A percentile compares a stretch with the other conserved stretches of the same genome.
Evolutionary conservation across 106 monocot genomes (phyloP).

Genomic region (Platanthera guangdongensis): DNA sequence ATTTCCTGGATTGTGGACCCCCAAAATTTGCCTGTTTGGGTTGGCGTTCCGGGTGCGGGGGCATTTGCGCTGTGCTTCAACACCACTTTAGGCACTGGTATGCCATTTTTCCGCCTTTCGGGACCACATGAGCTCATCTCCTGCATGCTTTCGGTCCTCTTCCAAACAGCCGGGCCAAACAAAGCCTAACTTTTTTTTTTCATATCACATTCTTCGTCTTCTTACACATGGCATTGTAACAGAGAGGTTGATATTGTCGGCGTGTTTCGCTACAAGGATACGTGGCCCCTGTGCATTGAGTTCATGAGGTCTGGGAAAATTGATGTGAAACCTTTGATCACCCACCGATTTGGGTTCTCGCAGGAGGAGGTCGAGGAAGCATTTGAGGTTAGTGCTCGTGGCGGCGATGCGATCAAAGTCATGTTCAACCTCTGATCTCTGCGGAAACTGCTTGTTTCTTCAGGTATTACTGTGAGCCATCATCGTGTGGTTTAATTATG

Average conservation of each 20-base stretch:
- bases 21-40: too few species aligned
- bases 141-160: too few species aligned
- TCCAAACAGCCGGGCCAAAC: too few species aligned
- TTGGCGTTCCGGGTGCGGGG: too few species aligned
- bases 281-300: constrained; percentile 87
- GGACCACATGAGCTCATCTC: too few species aligned
- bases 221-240: not conserved
- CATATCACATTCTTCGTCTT: not conserved
- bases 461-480: not conserved
- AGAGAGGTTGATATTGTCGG: constrained; percentile 92
- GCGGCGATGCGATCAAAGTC: constrained; percentile 82
- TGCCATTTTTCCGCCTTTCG: too few species aligned
- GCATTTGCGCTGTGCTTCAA: too few species aligned
- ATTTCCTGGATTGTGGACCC: too few species aligned
- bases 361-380: constrained; percentile 91
- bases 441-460: not conserved
- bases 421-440: constrained; percentile 80
- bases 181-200: not conserved
- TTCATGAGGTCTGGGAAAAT: constrained; percentile 75
- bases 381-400: constrained; percentile 83
- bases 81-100: too few species aligned
- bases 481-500: not conserved
- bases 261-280: constrained; percentile 89
- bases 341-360: constrained; percentile 89
- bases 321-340: constrained; percentile 91